Evolutionary conservation across 2,329 filamentous ascomycete species (phyloP).

Genomic region (Stemphylium vesicarium): DNA sequence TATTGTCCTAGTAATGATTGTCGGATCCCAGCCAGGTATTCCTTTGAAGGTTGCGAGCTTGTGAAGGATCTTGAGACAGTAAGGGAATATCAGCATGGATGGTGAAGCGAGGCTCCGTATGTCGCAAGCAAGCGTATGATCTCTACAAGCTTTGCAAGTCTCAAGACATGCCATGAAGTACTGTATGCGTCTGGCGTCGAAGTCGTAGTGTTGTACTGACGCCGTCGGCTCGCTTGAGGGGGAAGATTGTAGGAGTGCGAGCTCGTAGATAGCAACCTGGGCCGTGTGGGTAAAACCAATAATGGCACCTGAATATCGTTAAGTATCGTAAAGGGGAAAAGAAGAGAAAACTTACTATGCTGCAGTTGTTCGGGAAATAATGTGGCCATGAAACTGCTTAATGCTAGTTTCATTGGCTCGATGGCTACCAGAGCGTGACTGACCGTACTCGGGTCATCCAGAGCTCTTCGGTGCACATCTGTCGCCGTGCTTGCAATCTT

Average conservation of each 20-base stretch:
- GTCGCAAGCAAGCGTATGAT: constrained; percentile 14
- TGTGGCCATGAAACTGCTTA: constrained; percentile 14
- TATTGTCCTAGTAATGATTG: constrained; percentile 13
- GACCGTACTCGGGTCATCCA: constrained; percentile 13
- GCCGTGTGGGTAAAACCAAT: constrained; percentile 19
- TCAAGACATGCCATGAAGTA: constrained; percentile 20
- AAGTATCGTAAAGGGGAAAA: background rate
- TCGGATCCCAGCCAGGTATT: constrained; percentile 18
- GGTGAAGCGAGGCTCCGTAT: constrained; percentile 12
- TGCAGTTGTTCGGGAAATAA: constrained; percentile 13
- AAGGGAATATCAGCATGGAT: constrained; percentile 20
- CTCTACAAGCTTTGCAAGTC: constrained; percentile 19
- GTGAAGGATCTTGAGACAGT: constrained; percentile 20
- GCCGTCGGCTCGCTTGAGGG: background rate
- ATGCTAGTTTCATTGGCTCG: constrained; percentile 14
- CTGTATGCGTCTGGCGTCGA: constrained; percentile 19
- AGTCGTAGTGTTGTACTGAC: background rate
- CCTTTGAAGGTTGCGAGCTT: constrained; percentile 19
- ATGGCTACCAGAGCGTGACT: constrained; percentile 21
- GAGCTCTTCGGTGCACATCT: constrained; percentile 31
- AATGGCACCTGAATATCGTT: constrained; percentile 13
- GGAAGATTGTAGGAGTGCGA: constrained; percentile 12
- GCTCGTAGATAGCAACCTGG: constrained; percentile 23
- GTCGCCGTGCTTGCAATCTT: constrained; percentile 29
- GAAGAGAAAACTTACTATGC: constrained; percentile 17